Evolutionary conservation across 176 grass and related monocot genomes (phyloP).

Genomic region (Carex kokanica): DNA sequence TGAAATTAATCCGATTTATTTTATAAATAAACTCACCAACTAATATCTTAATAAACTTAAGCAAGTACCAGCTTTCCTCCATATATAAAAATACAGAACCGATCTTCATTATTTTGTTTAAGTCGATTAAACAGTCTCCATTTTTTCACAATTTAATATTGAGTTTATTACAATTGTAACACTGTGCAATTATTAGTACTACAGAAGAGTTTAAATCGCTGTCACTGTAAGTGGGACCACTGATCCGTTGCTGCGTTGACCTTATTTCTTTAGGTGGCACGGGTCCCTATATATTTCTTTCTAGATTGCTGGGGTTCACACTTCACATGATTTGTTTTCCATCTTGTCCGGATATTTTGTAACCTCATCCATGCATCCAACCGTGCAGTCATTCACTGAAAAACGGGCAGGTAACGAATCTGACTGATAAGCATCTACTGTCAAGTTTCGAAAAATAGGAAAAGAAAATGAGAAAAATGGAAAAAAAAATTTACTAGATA

Average conservation of each 20-base stretch:
- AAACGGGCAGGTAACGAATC: not conserved
- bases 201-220: not conserved
- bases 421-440: not conserved
- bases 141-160: not conserved
- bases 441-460: not conserved
- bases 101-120: no score
- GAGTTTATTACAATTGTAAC: not conserved
- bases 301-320: not conserved
- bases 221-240: not conserved
- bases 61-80: no score
- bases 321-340: constrained; percentile 6
- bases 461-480: not conserved
- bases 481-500: no score
- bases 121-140: not conserved
- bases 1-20: no score
- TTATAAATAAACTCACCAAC: no score
- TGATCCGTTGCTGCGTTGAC: not conserved
- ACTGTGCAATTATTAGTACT: not conserved
- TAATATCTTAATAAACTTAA: no score
- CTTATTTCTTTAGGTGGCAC: not conserved
- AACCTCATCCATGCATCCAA: not conserved
- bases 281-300: not conserved
- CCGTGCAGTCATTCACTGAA: not conserved
- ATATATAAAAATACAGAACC: no score
- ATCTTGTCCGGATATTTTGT: not conserved